Percentiles rank a stretch among this genome's conserved stretches.
These are phyloP conservation scores for Aspergillus intermedius DNA, from an alignment of 2,329 filamentous ascomycete genomes.

Conservation along the genomic window DNA sequence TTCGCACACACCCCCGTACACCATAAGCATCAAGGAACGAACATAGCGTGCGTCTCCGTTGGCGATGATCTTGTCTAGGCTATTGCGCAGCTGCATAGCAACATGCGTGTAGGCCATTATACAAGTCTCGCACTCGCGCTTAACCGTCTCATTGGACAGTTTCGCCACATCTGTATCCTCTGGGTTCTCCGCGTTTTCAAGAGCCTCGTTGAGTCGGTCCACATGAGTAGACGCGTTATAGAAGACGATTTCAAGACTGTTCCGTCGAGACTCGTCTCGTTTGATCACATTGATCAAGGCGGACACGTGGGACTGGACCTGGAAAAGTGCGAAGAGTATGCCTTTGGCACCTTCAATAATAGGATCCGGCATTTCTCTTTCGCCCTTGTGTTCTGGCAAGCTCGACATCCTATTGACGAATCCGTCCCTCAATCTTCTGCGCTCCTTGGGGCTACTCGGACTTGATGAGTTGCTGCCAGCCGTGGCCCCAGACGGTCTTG, in stretches of 20 bases:
- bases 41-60: constrained; percentile 52
- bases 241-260: constrained; percentile 50
- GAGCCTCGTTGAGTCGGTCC: constrained; percentile 50
- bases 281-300: constrained; percentile 43
- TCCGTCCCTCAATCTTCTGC: constrained; percentile 35
- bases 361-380: constrained; percentile 41
- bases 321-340: constrained; percentile 50
- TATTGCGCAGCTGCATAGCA: constrained; percentile 43
- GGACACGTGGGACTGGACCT: constrained; percentile 43
- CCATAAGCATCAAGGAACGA: constrained; percentile 52
- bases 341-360: constrained; percentile 52
- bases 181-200: constrained; percentile 45
- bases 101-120: constrained; percentile 47
- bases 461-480: constrained; percentile 37
- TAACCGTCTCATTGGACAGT: constrained; percentile 36
- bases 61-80: constrained; percentile 46
- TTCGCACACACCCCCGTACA: constrained; percentile 54
- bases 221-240: constrained; percentile 52
- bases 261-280: constrained; percentile 41
- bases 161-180: constrained; percentile 46
- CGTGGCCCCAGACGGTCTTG: constrained; percentile 26
- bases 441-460: constrained; percentile 39
- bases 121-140: constrained; percentile 43
- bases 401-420: constrained; percentile 50
- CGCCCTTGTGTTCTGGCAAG: constrained; percentile 50